phyloP scores from a whole-genome alignment of 2,329 filamentous ascomycete genomes.

The Dactylellina drechsleri region DNA sequence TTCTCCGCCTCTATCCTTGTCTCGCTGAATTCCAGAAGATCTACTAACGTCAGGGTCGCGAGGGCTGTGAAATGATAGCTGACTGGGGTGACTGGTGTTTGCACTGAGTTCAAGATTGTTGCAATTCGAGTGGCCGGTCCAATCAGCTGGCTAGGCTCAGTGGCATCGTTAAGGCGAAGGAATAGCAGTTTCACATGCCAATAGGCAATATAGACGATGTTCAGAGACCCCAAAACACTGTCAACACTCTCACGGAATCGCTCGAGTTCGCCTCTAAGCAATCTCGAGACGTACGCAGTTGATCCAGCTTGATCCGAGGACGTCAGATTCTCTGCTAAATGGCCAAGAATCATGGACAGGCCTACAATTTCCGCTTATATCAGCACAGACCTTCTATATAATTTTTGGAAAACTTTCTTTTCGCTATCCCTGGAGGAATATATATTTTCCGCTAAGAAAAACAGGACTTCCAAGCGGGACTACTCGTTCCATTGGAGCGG shows the following conservation, averaged over 20 bases:
- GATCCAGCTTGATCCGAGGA: conserved; percentile 56
- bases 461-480: conserved; percentile 18
- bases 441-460: conserved; percentile 32
- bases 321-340: conserved; percentile 65
- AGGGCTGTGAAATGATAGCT: conserved; percentile 75
- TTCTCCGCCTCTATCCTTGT: conserved; percentile 70
- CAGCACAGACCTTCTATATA: conserved; percentile 47
- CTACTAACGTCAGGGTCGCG: conserved; percentile 70
- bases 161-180: conserved; percentile 69
- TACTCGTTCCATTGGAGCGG: conserved; percentile 1
- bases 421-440: conserved; percentile 25
- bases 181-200: conserved; percentile 75
- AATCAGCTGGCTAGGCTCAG: conserved; percentile 69
- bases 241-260: conserved; percentile 74
- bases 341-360: conserved; percentile 64
- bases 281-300: conserved; percentile 64
- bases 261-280: conserved; percentile 71
- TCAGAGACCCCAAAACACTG: conserved; percentile 65
- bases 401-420: conserved; percentile 45
- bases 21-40: conserved; percentile 68
- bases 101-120: conserved; percentile 68
- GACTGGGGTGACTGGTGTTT: conserved; percentile 70
- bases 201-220: conserved; percentile 74
- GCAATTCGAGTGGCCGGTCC: conserved; percentile 71
- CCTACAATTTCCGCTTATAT: conserved; percentile 43